These are phyloP conservation scores for Suhomyces coccinellae DNA, from an alignment of 1,139 yeast species.

Conservation along the genomic window DNA sequence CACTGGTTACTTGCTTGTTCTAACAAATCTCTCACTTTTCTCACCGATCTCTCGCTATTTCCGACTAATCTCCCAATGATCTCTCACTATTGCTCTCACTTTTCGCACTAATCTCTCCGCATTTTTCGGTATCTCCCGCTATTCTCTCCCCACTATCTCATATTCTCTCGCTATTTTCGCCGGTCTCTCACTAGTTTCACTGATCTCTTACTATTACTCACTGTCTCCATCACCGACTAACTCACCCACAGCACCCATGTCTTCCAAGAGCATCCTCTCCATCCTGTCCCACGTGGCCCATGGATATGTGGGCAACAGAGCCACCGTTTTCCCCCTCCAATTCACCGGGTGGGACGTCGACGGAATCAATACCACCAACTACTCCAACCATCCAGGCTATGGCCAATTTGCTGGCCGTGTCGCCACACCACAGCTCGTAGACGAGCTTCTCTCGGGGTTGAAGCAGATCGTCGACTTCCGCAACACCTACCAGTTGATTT, in stretches of 20 bases:
- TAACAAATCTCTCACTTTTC: too few species aligned
- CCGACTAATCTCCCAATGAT: too few species aligned
- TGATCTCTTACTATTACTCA: background rate
- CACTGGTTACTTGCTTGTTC: too few species aligned
- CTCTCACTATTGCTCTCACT: too few species aligned
- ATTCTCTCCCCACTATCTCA: too few species aligned
- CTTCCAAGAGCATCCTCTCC: conserved; percentile 16
- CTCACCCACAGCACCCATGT: background rate
- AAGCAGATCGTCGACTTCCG: conserved; percentile 24
- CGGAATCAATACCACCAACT: conserved; percentile 73
- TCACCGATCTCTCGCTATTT: too few species aligned
- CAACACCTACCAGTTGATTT: conserved; percentile 54
- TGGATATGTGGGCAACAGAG: conserved; percentile 42
- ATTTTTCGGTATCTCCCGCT: too few species aligned
- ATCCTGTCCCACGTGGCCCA: conserved; percentile 84
- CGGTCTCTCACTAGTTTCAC: background rate
- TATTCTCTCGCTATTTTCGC: background rate
- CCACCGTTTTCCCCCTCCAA: conserved; percentile 71
- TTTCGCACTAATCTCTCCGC: background rate
- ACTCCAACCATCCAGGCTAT: conserved; percentile 82
- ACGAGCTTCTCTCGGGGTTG: conserved; percentile 27
- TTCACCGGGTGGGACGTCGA: conserved; percentile 84
- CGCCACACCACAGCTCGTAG: conserved; percentile 21
- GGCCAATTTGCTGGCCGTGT: conserved; percentile 42
- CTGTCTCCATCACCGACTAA: background rate